These are phyloP conservation scores for Vachellia collinsii DNA, from an alignment of 306 rosid genomes.

Conservation along the genomic window DNA sequence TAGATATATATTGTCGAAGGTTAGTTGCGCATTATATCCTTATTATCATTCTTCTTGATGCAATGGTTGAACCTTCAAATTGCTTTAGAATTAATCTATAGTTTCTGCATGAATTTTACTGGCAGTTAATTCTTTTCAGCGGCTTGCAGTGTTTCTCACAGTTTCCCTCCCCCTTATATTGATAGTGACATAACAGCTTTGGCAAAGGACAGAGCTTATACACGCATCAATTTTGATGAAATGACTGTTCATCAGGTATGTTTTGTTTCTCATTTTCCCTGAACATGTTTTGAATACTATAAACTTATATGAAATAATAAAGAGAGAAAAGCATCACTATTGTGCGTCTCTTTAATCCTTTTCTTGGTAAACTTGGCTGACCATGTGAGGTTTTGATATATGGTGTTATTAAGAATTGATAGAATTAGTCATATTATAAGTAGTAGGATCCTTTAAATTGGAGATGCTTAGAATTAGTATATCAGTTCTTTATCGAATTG, in stretches of 20 bases:
- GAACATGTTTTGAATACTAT: neutral
- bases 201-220: conserved; percentile 95
- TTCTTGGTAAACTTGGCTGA: neutral
- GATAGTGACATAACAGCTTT: conserved; percentile 96
- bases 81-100: conserved; percentile 7
- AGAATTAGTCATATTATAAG: conserved; percentile 5
- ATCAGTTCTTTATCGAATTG: neutral
- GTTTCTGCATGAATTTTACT: conserved; percentile 25
- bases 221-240: conserved; percentile 88
- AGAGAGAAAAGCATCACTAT: neutral
- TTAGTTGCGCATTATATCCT: conserved; percentile 49
- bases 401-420: conserved; percentile 26
- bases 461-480: neutral
- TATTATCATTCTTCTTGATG: conserved; percentile 21
- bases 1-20: conserved; percentile 99
- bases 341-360: neutral
- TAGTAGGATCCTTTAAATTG: conserved; percentile 12
- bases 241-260: conserved; percentile 94
- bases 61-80: conserved; percentile 15
- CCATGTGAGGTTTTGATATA: conserved; percentile 20
- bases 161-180: conserved; percentile 32
- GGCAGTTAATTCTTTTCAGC: conserved; percentile 23
- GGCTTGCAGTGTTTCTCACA: conserved; percentile 32
- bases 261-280: neutral
- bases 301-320: conserved; percentile 14